Evolutionary conservation across 306 rosid genomes (phyloP).

Genomic region (Vicia villosa): DNA sequence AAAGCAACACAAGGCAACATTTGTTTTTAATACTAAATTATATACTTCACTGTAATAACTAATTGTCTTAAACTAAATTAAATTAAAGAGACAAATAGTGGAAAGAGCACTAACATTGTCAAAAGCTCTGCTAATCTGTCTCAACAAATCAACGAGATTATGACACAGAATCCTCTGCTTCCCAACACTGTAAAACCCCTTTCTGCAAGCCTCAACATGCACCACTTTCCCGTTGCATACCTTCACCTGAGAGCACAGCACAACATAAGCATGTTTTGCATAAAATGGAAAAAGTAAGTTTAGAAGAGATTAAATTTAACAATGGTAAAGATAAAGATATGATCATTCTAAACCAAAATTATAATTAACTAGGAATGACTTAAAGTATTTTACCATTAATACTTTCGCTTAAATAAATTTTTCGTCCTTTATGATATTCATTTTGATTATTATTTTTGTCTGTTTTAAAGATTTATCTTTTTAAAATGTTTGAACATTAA

Average conservation of each 20-base stretch:
- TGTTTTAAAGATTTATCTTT: neutral
- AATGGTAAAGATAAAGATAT: neutral
- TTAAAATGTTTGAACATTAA: too few species aligned
- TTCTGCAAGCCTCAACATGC: conserved; percentile 87
- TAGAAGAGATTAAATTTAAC: neutral
- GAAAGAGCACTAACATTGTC: conserved; percentile 64
- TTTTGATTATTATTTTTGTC: neutral
- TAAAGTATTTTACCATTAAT: neutral
- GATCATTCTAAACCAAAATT: neutral
- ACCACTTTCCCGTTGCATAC: conserved; percentile 88
- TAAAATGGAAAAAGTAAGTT: neutral
- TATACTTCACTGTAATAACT: neutral
- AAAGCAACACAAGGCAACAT: neutral
- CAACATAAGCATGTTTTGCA: neutral
- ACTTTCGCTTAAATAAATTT: too few species aligned
- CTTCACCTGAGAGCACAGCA: conserved; percentile 61
- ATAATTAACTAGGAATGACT: neutral
- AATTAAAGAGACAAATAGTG: neutral
- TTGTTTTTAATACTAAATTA: neutral
- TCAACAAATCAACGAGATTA: conserved; percentile 84
- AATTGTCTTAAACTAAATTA: neutral
- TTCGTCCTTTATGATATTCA: neutral
- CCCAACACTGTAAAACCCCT: conserved; percentile 82
- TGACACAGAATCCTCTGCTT: conserved; percentile 82
- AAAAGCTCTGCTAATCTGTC: conserved; percentile 93